Evolutionary conservation across 2,329 filamentous ascomycete genomes (phyloP), one percentile per base, ranked within the genome.

Genomic region (Paracoccidioides lutzii): DNA sequence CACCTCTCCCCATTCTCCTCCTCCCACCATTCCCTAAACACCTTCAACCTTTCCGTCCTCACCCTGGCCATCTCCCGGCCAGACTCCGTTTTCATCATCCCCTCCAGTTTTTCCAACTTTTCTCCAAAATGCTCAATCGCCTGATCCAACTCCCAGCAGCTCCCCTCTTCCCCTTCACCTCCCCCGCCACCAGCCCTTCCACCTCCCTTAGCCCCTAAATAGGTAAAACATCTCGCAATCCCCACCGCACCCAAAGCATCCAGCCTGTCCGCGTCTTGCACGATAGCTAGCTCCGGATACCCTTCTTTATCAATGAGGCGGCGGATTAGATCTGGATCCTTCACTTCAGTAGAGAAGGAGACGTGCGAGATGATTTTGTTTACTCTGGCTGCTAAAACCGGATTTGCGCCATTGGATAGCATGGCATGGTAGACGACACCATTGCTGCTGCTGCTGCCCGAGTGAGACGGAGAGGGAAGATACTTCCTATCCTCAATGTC

Each of bases 181-280:
- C n/a, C 38, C 50, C 58, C 33, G 22, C 22, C 22, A 22, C 22
- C 22, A 22, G 22, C 22, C 22, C 22, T 22, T 22, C 22, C 22
- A 22, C 67, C 65, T 38, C 69, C 70, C 68, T 78, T 81, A 9
- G 83, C 84, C 0, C 85, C 90, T 0, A 85, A 82, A 67, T 83
- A 96, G 0, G 85, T 83, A 67, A 93, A 90, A 43, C 81, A 81
- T 45, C 91, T 76, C 2, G 81, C 90, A 56, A 95, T 84, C 0
- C 91, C 91, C 35, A 96, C 81, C 0, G 87, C 88, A 0, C 90
- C 91, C 52, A 96, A 83, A 3, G 90, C 87, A 71, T 97, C 91
- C n/a, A 97, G 75, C 5, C 90, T 78, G 73, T 96, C 91, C 3
- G 90, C 90, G 69, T 96, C 91, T 72, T 96, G 90, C 37, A 96